Evolutionary conservation across 345 rosid species (phyloP).

Genomic region (Nephelium lappaceum): DNA sequence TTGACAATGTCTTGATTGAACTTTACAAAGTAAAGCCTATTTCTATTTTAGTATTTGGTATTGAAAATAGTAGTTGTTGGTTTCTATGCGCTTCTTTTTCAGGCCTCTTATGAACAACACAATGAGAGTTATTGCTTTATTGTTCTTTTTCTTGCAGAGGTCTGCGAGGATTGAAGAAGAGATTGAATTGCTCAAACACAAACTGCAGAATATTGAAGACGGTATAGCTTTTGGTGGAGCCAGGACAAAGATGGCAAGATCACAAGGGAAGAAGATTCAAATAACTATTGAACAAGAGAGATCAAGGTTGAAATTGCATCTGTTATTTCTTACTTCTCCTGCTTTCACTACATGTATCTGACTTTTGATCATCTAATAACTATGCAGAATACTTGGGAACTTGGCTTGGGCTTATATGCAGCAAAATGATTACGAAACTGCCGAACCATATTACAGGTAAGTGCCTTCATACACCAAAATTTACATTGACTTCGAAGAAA

Average conservation of each 20-base stretch:
- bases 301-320: constrained; percentile 48
- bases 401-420: constrained; percentile 90
- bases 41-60: too few relatives aligned
- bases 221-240: constrained; percentile 55
- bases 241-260: constrained; percentile 55
- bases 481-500: not conserved
- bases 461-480: not conserved
- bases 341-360: constrained; percentile 2
- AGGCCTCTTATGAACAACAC: not conserved
- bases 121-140: not conserved
- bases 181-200: constrained; percentile 69
- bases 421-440: constrained; percentile 69
- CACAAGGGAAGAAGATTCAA: constrained; percentile 73
- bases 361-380: constrained; percentile 7
- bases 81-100: not conserved
- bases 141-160: constrained; percentile 44
- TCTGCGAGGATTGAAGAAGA: constrained; percentile 84
- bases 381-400: constrained; percentile 74
- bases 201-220: constrained; percentile 63
- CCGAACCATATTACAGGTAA: constrained; percentile 75
- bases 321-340: not conserved
- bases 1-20: constrained; percentile 73
- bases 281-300: constrained; percentile 71
- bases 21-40: constrained; percentile 61
- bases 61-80: not conserved